Evolutionary conservation across 805 yeast species (phyloP).

Genomic region (Candida piceae): DNA sequence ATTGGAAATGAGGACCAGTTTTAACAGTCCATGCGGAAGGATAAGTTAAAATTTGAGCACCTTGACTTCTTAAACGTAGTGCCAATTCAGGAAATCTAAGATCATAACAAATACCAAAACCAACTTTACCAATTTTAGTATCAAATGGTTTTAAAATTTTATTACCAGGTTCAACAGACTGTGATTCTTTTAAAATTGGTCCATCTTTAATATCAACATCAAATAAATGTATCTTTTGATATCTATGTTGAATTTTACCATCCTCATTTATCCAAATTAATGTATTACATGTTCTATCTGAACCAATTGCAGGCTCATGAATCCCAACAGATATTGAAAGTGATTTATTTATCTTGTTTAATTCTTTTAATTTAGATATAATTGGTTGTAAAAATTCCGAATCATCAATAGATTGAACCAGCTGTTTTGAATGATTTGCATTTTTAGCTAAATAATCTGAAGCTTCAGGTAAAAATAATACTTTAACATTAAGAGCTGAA

Average conservation of each 20-base stretch:
- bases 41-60: slow-evolving; percentile 73
- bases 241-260: slow-evolving; percentile 64
- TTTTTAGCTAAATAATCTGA: slow-evolving; percentile 78
- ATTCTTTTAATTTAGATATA: slow-evolving; percentile 38
- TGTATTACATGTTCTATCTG: slow-evolving; percentile 59
- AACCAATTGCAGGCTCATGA: slow-evolving; percentile 64
- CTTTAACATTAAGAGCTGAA: slow-evolving; percentile 50
- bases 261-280: slow-evolving; percentile 61
- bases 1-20: slow-evolving; percentile 92
- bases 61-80: slow-evolving; percentile 52
- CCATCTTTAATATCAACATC: slow-evolving; percentile 84
- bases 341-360: slow-evolving; percentile 35
- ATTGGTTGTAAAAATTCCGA: slow-evolving; percentile 40
- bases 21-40: slow-evolving; percentile 93
- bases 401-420: slow-evolving; percentile 46
- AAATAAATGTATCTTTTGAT: slow-evolving; percentile 84
- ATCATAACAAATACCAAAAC: slow-evolving; percentile 79
- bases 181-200: slow-evolving; percentile 72
- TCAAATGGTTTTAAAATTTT: slow-evolving; percentile 48
- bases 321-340: slow-evolving; percentile 79
- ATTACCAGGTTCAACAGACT: slow-evolving; percentile 76
- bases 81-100: slow-evolving; percentile 83
- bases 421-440: slow-evolving; percentile 55
- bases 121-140: slow-evolving; percentile 60
- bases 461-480: slow-evolving; percentile 89